These are phyloP conservation scores for Pyropia haitanensis DNA, from an alignment of 23 red algal genomes.

Conservation along the genomic window DNA sequence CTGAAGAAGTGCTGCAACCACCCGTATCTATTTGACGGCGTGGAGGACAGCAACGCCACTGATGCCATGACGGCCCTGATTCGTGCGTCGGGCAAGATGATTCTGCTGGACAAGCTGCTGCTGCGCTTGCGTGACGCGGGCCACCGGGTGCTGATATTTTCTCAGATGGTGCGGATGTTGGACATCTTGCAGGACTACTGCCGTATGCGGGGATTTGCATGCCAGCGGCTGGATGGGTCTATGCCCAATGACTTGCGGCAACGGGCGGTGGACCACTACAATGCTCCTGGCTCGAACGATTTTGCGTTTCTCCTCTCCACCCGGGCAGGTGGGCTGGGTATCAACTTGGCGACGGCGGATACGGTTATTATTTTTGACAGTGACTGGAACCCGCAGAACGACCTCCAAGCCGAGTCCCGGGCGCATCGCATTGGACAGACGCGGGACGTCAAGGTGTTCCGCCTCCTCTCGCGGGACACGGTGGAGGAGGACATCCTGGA, in stretches of 20 bases:
- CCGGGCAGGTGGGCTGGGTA: constrained; percentile 78
- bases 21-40: constrained; percentile 77
- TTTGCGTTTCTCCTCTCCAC: constrained; percentile 85
- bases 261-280: constrained; percentile 84
- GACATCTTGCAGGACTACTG: constrained; percentile 96
- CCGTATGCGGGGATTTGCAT: constrained; percentile 82
- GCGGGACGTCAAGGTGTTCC: constrained; percentile 92
- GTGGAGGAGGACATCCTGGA: constrained; percentile 96
- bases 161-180: constrained; percentile 97
- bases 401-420: constrained; percentile 81
- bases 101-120: constrained; percentile 87
- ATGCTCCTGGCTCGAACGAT: constrained; percentile 83
- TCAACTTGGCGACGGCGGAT: constrained; percentile 90
- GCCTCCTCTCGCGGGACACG: constrained; percentile 70
- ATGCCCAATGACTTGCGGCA: constrained; percentile 76
- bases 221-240: constrained; percentile 75
- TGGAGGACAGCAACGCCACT: constrained; percentile 48
- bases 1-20: constrained; percentile 97
- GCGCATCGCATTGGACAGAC: constrained; percentile 94
- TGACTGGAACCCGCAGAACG: constrained; percentile 97
- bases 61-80: constrained; percentile 51
- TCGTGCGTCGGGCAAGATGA: constrained; percentile 78
- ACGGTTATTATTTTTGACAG: constrained; percentile 95
- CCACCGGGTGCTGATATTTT: constrained; percentile 88
- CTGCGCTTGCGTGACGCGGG: constrained; percentile 66